These are phyloP conservation scores for Aureobasidium subglaciale DNA, from an alignment of 2,329 filamentous ascomycete species.

Conservation along the genomic window DNA sequence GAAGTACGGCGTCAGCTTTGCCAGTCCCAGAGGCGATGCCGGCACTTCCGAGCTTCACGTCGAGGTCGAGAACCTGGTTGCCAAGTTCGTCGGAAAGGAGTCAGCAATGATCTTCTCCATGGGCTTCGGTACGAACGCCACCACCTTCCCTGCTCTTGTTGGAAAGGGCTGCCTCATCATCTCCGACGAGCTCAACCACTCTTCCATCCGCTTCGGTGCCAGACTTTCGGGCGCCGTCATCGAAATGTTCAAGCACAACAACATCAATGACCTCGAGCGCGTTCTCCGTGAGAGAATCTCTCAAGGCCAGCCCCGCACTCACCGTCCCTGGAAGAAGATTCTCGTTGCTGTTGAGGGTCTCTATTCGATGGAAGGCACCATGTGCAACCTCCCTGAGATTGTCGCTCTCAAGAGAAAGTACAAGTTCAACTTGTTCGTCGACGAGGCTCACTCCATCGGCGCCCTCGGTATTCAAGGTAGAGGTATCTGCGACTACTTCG, in stretches of 20 bases:
- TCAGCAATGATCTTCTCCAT: slow-evolving; percentile 97
- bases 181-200: slow-evolving; percentile 95
- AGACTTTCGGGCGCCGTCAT: slow-evolving; percentile 93
- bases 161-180: slow-evolving; percentile 90
- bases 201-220: slow-evolving; percentile 91
- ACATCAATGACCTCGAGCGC: slow-evolving; percentile 80
- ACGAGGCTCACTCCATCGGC: slow-evolving; percentile 94
- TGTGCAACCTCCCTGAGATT: slow-evolving; percentile 93
- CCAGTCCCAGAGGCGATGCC: slow-evolving; percentile 73
- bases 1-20: slow-evolving; percentile 76
- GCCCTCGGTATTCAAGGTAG: slow-evolving; percentile 81
- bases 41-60: slow-evolving; percentile 81
- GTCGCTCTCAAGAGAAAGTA: slow-evolving; percentile 85
- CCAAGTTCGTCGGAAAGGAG: slow-evolving; percentile 88
- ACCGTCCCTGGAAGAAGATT: slow-evolving; percentile 99
- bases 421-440: slow-evolving; percentile 93
- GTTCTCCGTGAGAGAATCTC: slow-evolving; percentile 87
- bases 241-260: slow-evolving; percentile 94
- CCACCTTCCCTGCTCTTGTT: slow-evolving; percentile 84
- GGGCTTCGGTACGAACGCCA: slow-evolving; percentile 95
- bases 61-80: slow-evolving; percentile 85
- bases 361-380: slow-evolving; percentile 99
- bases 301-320: slow-evolving; percentile 94
- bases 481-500: slow-evolving; percentile 96
- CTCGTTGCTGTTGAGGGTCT: slow-evolving; percentile 91